Percentiles rank a stretch among this genome's conserved stretches.
These are phyloP conservation scores for Fusarium vanettenii DNA, from an alignment of 2,329 filamentous ascomycete species.

Conservation along the genomic window DNA sequence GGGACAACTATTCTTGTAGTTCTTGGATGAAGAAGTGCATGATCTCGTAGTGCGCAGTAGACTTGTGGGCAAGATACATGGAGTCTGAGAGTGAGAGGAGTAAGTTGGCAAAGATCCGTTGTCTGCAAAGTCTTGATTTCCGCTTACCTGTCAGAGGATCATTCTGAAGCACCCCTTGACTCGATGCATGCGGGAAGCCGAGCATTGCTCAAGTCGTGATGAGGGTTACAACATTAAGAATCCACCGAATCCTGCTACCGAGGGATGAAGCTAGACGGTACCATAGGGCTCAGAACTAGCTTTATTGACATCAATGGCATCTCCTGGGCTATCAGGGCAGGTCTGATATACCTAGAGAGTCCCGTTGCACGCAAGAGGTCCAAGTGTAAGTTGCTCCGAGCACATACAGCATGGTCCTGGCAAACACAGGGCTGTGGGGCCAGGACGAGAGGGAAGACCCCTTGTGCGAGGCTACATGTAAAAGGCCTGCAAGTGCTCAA, in stretches of 20 bases:
- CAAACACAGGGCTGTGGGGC: conserved; percentile 24
- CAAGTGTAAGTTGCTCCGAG: background rate
- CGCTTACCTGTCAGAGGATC: background rate
- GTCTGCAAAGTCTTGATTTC: background rate
- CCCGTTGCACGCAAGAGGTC: background rate
- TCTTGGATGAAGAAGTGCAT: background rate
- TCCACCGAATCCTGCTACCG: background rate
- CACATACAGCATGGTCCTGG: background rate
- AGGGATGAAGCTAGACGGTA: background rate
- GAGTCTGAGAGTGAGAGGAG: background rate
- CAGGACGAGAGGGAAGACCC: background rate
- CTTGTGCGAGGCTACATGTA: conserved; percentile 33
- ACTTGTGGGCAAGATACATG: background rate
- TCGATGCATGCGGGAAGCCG: conserved; percentile 27
- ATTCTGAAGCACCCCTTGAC: background rate
- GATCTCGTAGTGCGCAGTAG: background rate
- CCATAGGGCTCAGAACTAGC: background rate
- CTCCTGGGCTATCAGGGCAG: conserved; percentile 16
- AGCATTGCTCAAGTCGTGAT: conserved; percentile 9
- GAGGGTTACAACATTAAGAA: conserved; percentile 8
- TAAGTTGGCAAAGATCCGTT: background rate
- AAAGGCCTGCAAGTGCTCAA: conserved; percentile 23
- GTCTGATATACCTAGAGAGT: background rate
- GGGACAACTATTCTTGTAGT: background rate
- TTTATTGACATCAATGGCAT: background rate